A percentile compares a stretch with the other conserved stretches of the same genome.
phyloP scores from a whole-genome alignment of 2,329 filamentous ascomycete species.

The Colletotrichum sp. region DNA sequence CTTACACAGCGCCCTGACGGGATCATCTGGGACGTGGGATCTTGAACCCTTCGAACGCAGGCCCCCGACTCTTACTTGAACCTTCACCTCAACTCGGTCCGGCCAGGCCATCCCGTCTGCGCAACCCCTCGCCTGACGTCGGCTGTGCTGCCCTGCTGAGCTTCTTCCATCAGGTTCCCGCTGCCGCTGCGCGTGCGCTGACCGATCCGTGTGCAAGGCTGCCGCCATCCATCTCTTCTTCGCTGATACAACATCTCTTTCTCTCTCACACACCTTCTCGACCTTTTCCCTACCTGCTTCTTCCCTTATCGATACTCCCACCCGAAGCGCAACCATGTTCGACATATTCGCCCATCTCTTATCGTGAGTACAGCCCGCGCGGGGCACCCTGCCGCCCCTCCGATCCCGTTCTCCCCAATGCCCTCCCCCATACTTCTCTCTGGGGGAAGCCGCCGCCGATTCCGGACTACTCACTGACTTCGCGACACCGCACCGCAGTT shows the following conservation, averaged over 20 bases:
- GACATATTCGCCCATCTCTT: slow-evolving; percentile 78
- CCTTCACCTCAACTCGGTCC: neutral
- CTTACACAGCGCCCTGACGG: neutral
- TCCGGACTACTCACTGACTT: neutral
- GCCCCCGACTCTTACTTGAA: neutral
- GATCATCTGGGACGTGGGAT: neutral
- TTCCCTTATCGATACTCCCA: neutral
- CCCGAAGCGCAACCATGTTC: slow-evolving; percentile 63
- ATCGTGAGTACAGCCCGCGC: slow-evolving; percentile 63
- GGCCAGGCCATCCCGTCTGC: neutral
- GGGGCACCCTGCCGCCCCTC: neutral
- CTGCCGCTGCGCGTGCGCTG: slow-evolving; percentile 2
- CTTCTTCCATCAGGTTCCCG: neutral
- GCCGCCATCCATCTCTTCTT: neutral
- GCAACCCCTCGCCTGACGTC: neutral
- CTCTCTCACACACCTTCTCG: slow-evolving; percentile 1
- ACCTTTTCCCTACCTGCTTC: neutral
- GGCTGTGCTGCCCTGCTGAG: neutral
- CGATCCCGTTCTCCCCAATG: no score
- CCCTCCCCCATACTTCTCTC: neutral
- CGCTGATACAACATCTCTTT: neutral
- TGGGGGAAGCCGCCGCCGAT: neutral
- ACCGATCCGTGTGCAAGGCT: slow-evolving; percentile 10
- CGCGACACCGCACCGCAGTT: slow-evolving; percentile 54
- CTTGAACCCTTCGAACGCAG: neutral